Evolutionary conservation across 768 basidiomycete genomes (phyloP), one percentile per base, ranked within the genome.

Genomic region (Leccinum truebloodii): DNA sequence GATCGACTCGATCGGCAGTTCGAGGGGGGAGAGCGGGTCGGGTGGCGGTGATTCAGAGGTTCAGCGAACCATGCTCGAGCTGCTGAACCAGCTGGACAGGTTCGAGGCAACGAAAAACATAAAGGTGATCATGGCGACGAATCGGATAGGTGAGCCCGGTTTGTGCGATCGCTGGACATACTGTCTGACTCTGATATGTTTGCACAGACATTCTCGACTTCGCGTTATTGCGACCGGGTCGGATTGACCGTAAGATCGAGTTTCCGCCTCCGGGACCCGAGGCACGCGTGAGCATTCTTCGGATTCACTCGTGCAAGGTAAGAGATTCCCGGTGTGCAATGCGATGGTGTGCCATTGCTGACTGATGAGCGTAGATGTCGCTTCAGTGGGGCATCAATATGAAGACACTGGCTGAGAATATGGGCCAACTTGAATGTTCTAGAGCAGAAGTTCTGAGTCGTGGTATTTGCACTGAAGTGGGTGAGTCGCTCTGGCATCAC

Each of bases 361-460:
- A 60, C n/a, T 28, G 28, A 16, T 24, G 32, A 9, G 4, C 22
- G 1, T 63, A 94, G 92, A 99, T 98, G 96, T 98, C 94, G 1
- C 80, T 98, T 32, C 96, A 98, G 77, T 85, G 96, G 60, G 95
- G 95, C 2, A 99, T 99, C 76, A 95, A 99, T 77, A 83, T 98
- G n/a, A 90, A 94, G 16, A 88, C 89, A 2, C 81, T 99, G 3
- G 96, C 96, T 0, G 96, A 98, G 75, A 98, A 99, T 83, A 99
- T 98, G 96, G 96, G 96, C 0, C 94, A 97, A n/a, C n/a, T n/a
- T n/a, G n/a, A n/a, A 71, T 98, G 96, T 72, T 96, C 94, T 2
- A 96, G 96, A 65, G 96, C 96, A 2, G 96, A 99, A 74, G 96
- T 98, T 16, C 28, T 8, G 28, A 28, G 28, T 28, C 84, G 96